phyloP scores from a whole-genome alignment of 2,329 filamentous ascomycete species.

The Colletotrichum sidae region DNA sequence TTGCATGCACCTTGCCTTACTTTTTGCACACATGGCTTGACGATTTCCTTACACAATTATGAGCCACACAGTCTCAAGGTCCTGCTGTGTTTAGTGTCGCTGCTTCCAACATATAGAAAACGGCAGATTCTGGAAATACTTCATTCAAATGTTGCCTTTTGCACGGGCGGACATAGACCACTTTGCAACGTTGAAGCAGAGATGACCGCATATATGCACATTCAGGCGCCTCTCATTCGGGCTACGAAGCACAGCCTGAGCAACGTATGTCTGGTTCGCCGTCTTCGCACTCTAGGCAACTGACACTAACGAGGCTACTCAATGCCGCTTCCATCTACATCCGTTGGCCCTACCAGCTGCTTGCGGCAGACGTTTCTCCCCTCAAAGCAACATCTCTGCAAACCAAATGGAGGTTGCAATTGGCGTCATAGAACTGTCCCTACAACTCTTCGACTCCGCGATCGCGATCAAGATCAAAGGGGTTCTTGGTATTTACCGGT shows the following conservation, averaged over 20 bases:
- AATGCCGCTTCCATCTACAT: neutral
- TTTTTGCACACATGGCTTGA: too few species aligned
- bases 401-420: slow-evolving; percentile 21
- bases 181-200: too few species aligned
- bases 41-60: too few species aligned
- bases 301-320: neutral
- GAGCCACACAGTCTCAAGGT: too few species aligned
- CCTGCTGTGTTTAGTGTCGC: too few species aligned
- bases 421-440: slow-evolving; percentile 24
- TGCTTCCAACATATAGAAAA: too few species aligned
- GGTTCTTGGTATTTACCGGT: slow-evolving; percentile 50
- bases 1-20: too few species aligned
- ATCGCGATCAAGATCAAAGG: slow-evolving; percentile 64
- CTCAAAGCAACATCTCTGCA: neutral
- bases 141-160: too few species aligned
- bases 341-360: neutral
- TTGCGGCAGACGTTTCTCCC: too few species aligned
- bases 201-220: too few species aligned
- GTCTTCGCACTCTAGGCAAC: slow-evolving; percentile 1
- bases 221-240: neutral
- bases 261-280: neutral
- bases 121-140: too few species aligned
- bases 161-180: too few species aligned
- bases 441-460: slow-evolving; percentile 22
- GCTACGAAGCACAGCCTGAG: neutral